Percentiles rank a stretch among this genome's conserved stretches.
These are phyloP conservation scores for Schwanniomyces yamadae DNA, from an alignment of 805 yeast genomes.

Conservation along the genomic window DNA sequence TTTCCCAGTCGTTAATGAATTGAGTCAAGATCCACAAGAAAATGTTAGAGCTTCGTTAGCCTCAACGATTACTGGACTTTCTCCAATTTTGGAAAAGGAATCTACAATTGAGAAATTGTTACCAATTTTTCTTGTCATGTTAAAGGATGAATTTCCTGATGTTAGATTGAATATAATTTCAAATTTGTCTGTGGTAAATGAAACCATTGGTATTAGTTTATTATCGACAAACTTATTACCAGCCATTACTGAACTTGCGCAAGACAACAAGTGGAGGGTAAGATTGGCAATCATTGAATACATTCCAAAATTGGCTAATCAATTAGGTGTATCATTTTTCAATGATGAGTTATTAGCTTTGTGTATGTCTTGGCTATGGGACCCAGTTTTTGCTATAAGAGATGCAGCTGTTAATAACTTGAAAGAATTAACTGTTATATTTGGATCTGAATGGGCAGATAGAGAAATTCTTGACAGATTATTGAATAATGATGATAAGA, in stretches of 20 bases:
- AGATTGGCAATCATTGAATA: constrained; percentile 95
- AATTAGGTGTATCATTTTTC: constrained; percentile 89
- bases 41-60: constrained; percentile 93
- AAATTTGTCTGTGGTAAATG: constrained; percentile 86
- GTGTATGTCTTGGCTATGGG: constrained; percentile 99
- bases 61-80: constrained; percentile 78
- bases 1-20: constrained; percentile 77
- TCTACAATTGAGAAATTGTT: constrained; percentile 76
- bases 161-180: constrained; percentile 93
- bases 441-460: constrained; percentile 94
- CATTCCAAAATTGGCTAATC: constrained; percentile 91
- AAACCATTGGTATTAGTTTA: constrained; percentile 87
- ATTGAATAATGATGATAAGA: constrained; percentile 35
- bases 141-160: constrained; percentile 95
- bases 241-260: constrained; percentile 93
- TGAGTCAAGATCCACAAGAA: constrained; percentile 90
- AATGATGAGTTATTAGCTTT: constrained; percentile 87
- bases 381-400: constrained; percentile 92
- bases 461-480: constrained; percentile 77
- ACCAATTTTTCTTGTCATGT: constrained; percentile 89
- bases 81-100: constrained; percentile 83
- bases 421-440: constrained; percentile 74
- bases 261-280: constrained; percentile 97
- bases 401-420: constrained; percentile 92
- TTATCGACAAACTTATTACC: constrained; percentile 87